Evolutionary conservation across 164 flowering plant genomes (phyloP), one percentile per base, ranked within the genome.

Genomic region (Chloranthus sessilifolius): DNA sequence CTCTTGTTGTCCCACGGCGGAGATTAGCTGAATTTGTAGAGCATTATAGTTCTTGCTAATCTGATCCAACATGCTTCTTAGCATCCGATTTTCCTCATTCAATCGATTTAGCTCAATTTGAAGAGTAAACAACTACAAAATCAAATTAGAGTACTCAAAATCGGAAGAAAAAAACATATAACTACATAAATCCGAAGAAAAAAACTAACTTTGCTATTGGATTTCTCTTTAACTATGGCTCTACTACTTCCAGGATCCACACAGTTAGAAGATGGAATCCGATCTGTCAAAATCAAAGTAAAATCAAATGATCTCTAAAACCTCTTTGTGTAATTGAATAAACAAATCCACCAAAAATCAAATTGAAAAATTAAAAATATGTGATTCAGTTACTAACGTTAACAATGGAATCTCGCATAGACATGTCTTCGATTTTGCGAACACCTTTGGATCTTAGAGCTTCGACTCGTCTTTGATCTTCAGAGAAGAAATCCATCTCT

Each of bases 1-100:
- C 16, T n/a, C n/a, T 20, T 57, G 68, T 22, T 60, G 58, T 35
- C 69, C 77, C 69, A 64, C 62, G 7, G 62, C 40, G 3, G 65
- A 37, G 1, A 51, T n/a, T 2, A 77, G 44, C 34, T 73, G 74
- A 53, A 41, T 50, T 33, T 73, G 75, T 3, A 77, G 55, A 11
- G 56, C 51, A 42, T 50, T 25, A 54, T 63, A 77, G 33, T 53
- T 65, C 10, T 38, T 65, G 28, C 61, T 63, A 23, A 60, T 62
- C 11, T 71, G 72, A 43, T 49, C 60, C 29, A 77, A 31, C 64
- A 55, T 47, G 38, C 46, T 66, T 62, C 25, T 73, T 46, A 80
- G 44, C n/a, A 52, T 52, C 25, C 40, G 56, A 60, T 80, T 80
- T 50, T 80, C 86, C 2, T 36, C 50, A 15, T 56, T 73, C 66